These are phyloP conservation scores for Exophiala bonariae DNA, from an alignment of 2,329 filamentous ascomycete species.

Conservation along the genomic window DNA sequence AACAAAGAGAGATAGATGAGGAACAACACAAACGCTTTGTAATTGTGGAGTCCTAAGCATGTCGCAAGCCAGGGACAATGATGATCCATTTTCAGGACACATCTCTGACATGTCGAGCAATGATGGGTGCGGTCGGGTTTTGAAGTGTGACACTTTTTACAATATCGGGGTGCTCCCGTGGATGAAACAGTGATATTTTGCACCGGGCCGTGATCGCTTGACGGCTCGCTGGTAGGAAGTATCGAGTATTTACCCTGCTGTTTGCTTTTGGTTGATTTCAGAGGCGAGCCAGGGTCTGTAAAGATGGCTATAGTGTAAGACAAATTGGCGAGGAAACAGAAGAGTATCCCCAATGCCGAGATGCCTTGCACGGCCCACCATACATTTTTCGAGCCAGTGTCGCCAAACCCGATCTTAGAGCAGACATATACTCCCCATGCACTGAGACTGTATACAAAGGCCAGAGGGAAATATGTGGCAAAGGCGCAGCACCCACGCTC, in stretches of 20 bases:
- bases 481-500: constrained; percentile 83
- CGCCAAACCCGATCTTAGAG: constrained; percentile 62
- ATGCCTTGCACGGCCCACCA: constrained; percentile 31
- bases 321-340: constrained; percentile 81
- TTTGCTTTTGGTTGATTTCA: constrained; percentile 30
- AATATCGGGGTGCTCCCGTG: constrained; percentile 82
- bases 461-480: constrained; percentile 80
- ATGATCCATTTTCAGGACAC: constrained; percentile 99
- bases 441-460: constrained; percentile 86
- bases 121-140: constrained; percentile 97
- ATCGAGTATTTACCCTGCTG: constrained; percentile 64
- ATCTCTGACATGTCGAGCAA: constrained; percentile 90
- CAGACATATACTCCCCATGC: constrained; percentile 93
- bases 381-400: constrained; percentile 16
- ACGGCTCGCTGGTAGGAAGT: constrained; percentile 70
- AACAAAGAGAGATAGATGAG: constrained; percentile 86
- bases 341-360: constrained; percentile 64
- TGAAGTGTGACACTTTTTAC: constrained; percentile 93
- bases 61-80: constrained; percentile 98
- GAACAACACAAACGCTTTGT: constrained; percentile 93
- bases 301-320: constrained; percentile 93
- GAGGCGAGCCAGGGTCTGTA: constrained; percentile 75
- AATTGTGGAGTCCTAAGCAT: constrained; percentile 90
- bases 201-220: constrained; percentile 43
- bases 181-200: constrained; percentile 90